Evolutionary conservation across 1,284 basidiomycete species (phyloP).

Genomic region (Ceratobasidium sp.): DNA sequence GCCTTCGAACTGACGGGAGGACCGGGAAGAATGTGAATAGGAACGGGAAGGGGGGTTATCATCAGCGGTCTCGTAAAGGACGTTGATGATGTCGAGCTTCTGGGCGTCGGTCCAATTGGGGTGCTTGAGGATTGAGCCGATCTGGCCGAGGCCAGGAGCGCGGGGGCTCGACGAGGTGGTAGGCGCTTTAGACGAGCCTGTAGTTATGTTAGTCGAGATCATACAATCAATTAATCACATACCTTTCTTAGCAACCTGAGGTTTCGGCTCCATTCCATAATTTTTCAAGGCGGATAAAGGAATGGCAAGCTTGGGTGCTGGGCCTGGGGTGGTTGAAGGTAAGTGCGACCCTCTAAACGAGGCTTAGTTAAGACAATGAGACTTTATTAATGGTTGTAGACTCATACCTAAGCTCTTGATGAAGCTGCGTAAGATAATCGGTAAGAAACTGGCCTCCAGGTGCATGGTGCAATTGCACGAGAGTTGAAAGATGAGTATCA

Average conservation of each 20-base stretch:
- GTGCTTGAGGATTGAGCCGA: constrained; percentile 1
- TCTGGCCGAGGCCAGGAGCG: neutral
- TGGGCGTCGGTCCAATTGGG: neutral
- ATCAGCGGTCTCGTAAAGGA: neutral
- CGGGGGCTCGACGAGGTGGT: neutral
- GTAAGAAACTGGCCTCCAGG: neutral
- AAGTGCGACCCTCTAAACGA: neutral
- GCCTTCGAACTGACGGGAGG: neutral
- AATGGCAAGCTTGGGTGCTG: neutral
- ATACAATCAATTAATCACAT: constrained; percentile 7
- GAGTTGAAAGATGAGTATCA: neutral
- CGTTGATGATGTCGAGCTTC: neutral
- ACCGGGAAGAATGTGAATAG: neutral
- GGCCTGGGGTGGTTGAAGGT: neutral
- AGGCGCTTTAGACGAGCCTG: neutral
- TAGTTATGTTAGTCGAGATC: neutral
- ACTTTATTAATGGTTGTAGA: neutral
- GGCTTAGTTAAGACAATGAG: neutral
- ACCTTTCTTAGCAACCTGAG: neutral
- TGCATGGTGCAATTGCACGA: neutral
- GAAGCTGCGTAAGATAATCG: neutral
- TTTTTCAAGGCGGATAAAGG: neutral
- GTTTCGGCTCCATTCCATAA: neutral
- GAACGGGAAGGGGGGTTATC: neutral
- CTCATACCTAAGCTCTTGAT: neutral